These are phyloP conservation scores for Xylariaceae sp. DNA, from an alignment of 2,329 filamentous ascomycete species.

Conservation along the genomic window DNA sequence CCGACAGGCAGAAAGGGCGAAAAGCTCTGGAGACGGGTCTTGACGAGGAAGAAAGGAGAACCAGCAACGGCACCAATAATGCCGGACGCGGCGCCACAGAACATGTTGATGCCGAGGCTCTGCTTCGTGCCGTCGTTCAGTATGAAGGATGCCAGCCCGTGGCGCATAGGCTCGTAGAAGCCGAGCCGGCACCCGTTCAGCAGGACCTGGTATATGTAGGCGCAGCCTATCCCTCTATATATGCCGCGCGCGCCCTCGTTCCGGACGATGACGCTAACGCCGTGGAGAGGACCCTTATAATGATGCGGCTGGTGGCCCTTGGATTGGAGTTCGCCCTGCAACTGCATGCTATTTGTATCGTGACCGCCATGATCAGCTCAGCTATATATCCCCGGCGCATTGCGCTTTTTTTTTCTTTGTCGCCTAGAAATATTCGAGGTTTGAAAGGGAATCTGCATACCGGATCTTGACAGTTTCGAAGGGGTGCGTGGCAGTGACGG, in stretches of 20 bases:
- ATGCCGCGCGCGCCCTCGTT: conserved; percentile 86
- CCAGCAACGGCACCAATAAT: conserved; percentile 89
- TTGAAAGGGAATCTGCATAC: conserved; percentile 43
- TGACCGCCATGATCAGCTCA: conserved; percentile 14
- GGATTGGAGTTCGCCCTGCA: conserved; percentile 90
- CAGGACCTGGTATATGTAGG: conserved; percentile 93
- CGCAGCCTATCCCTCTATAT: conserved; percentile 83
- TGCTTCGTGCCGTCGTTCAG: conserved; percentile 72
- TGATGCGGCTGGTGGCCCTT: conserved; percentile 80
- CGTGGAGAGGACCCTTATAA: conserved; percentile 89
- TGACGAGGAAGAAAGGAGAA: conserved; percentile 95
- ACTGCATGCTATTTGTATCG: conserved; percentile 64
- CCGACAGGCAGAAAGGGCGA: conserved; percentile 90
- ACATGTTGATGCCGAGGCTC: conserved; percentile 86
- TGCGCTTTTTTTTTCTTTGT: neutral
- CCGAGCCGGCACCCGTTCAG: conserved; percentile 95
- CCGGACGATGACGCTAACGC: conserved; percentile 79
- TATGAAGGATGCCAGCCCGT: conserved; percentile 62
- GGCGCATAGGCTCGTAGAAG: conserved; percentile 94
- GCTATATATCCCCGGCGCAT: neutral
- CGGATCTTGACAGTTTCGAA: conserved; percentile 99
- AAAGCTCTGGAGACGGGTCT: conserved; percentile 91
- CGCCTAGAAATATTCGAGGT: neutral
- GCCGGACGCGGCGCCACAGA: conserved; percentile 83
- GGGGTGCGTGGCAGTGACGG: conserved; percentile 93